These are phyloP conservation scores for Cladophialophora psammophila DNA, from an alignment of 2,329 filamentous ascomycete species.

Conservation along the genomic window DNA sequence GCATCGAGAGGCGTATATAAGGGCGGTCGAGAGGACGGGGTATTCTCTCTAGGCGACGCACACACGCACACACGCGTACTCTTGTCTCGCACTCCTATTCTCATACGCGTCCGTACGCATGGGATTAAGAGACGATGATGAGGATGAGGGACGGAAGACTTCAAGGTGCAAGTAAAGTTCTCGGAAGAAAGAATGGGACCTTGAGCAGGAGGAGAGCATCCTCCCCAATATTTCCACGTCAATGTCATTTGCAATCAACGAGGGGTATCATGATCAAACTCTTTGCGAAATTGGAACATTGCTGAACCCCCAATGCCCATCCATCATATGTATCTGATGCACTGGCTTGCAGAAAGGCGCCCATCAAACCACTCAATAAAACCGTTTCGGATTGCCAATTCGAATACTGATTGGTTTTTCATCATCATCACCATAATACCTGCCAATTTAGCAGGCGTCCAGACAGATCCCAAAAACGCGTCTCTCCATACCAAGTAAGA, in stretches of 20 bases:
- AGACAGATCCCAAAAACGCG: background rate
- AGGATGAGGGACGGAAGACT: background rate
- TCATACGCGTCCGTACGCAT: too few species aligned
- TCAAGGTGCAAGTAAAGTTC: background rate
- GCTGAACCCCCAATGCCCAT: background rate
- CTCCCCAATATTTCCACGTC: background rate
- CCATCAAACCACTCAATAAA: background rate
- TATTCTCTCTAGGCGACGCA: slow-evolving; percentile 23
- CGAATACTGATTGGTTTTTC: background rate
- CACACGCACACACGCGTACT: too few species aligned
- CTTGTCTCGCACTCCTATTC: too few species aligned
- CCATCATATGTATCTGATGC: background rate
- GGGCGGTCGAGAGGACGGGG: slow-evolving; percentile 38
- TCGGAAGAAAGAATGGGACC: background rate
- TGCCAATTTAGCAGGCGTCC: background rate
- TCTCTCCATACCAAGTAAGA: background rate
- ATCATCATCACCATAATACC: background rate
- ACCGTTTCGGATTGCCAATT: background rate
- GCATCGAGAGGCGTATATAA: slow-evolving; percentile 31
- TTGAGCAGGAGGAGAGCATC: background rate
- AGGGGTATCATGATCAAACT: slow-evolving; percentile 4
- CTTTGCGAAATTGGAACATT: background rate
- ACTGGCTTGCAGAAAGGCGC: background rate
- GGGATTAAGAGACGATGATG: background rate
- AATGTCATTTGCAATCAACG: slow-evolving; percentile 6